Base-by-base conservation (phyloP, 441 rosid species). In the Kokia cookei region DNA sequence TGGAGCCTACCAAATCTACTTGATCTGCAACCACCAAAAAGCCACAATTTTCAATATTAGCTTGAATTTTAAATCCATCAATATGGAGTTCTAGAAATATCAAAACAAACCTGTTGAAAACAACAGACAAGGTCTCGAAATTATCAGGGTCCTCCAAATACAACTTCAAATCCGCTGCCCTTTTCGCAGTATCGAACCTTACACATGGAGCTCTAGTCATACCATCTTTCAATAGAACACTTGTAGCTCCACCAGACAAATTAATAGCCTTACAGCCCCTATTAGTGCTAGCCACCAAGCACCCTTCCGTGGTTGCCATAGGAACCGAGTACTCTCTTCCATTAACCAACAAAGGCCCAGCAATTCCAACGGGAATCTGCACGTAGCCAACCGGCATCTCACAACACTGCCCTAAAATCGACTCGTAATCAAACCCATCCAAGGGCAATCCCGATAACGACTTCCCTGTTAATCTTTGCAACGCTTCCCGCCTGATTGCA, bases 241-340 rank as follows among this genome's bases (percentile, higher is more conserved):
- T 72, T 4, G 76, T 55, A 1, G 87, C 87, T 2, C 87, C 87
- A 11, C 85, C 85, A 2, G 82, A 84, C 75, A 78, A 60, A 27
- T 71, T 73, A 71, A 84, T 84, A 15, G 87, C 87, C 75, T 84
- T 84, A 29, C 85, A 84, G 26, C 87, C 87, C 72, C 87, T 73
- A 15, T 84, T 84, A 10, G 87, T 48, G 72, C 87, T 84, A 6
- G 87, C 87, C 68, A 84, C 84, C 84, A 84, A 75, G 60, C 84
- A 78, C 22, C 87, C 87, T 69, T 84, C 87, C 2, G 87, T 84
- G 1, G 87, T 84, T 10, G 87, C 87, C 87, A 84, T 84, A 4
- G 87, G 87, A 75, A 84, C 81, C 1, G 84, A 76, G 66, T 26
- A 82, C 79, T 82, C 87, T 26, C 14, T 72, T 50, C 87, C 85